Evolutionary conservation across 2,329 filamentous ascomycete species (phyloP), one percentile per base, ranked within the genome.

Genomic region (Penicillium sumatraense): DNA sequence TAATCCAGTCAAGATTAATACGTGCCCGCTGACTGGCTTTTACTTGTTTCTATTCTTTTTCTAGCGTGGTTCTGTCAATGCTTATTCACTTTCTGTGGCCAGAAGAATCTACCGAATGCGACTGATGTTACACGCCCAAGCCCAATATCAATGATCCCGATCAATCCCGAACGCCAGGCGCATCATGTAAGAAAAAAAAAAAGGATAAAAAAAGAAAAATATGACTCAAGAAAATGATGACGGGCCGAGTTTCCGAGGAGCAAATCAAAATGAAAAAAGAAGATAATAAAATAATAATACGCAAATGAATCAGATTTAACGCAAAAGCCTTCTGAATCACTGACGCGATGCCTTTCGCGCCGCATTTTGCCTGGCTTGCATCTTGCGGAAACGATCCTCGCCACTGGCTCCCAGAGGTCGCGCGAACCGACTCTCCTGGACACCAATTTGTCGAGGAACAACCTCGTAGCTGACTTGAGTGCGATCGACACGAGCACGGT

Each of bases 381-480:
- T 79, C 58, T 72, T 74, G 54, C 77, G 73, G 68, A 80, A 80
- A 42, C 74, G 74, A 64, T 79, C 78, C 64, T 80, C 78, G 58
- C 77, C 77, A 54, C 77, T 78, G 45, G 76, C 70, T 47, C 77
- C 78, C 58, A 79, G 51, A 13, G 78, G 77, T 58, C 77, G 74
- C 9, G 77, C 74, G 64, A 76, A 80, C 53, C 74, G 76, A 63
- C 72, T 77, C 55, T 78, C 74, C 46, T 72, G 70, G 13, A 78
- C 68, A 48, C 78, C 70, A 41, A 80, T 84, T 68, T 80, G 84
- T 68, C 81, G 82, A n/a, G 86, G 86, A 45, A 84, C 85, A 61
- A 88, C 80, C 5, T 80, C 85, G 68, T 88, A 88, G 20, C 81
- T 86, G 46, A 82, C 82, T 31, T 83, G 77, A n/a, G 80, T 81